Evolutionary conservation across 208 protist genomes (phyloP), one percentile per base, ranked within the genome.

Genomic region (Crithidia acanthocephali): DNA sequence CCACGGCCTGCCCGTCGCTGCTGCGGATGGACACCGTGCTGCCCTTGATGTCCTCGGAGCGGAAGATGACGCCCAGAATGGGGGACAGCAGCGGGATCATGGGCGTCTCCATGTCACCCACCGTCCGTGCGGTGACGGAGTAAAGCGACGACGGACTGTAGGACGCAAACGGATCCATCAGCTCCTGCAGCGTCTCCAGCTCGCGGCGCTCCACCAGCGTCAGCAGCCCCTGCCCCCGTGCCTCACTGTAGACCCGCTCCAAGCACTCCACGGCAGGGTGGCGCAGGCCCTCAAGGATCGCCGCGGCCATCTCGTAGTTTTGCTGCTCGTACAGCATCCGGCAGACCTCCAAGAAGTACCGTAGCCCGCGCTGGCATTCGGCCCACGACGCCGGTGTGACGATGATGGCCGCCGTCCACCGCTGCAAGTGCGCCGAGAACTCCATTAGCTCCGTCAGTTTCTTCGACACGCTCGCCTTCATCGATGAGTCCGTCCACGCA

Each of bases 151-250:
- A 90, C 0, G 84, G 83, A 62, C 77, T 88, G 69, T 85, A 79
- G 1, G 84, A 80, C 13, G 84, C 85, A 70, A 88, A 93, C 3
- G 88, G 88, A 57, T 91, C 76, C 85, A 93, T 87, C 40, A 87
- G 48, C 50, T 86, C 71, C 65, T 74, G 70, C 53, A 90, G 67
- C 28, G 74, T 77, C 32, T 80, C 74, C 16, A 90, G 47, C 58
- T 87, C 80, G 0, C 67, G 69, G 27, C 72, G 51, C 75, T 84
- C 78, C 28, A 40, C 61, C 4, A 51, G 15, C 18, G 71, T 45
- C 16, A 93, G 73, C 27, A 91, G 76, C 1, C 27, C 58, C 53
- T 80, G 74, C 40, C 69, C 62, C 35, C 79, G 70, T 1, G 61
- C 33, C n/a, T 81, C 51, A 16, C 64, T 58, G 53, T 77, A 86